A percentile compares a stretch with the other conserved stretches of the same genome.
Evolutionary conservation across 1,284 basidiomycete genomes (phyloP).

Genomic region (Apiotrichum sp.): DNA sequence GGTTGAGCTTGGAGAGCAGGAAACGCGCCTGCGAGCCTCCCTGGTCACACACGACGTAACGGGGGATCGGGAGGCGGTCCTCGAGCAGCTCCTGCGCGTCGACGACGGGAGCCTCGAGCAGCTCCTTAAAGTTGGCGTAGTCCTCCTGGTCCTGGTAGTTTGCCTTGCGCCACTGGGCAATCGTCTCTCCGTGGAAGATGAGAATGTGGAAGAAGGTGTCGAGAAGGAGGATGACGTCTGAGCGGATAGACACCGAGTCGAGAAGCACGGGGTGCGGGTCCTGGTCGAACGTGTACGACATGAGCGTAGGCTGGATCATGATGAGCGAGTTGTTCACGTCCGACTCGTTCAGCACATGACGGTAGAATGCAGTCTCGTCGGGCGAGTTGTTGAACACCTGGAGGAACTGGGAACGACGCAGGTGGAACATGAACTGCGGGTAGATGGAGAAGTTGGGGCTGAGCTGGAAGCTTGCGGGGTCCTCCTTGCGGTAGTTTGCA

Average conservation of each 20-base stretch:
- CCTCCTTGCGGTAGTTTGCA: slow-evolving; percentile 97
- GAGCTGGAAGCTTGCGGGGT: slow-evolving; percentile 87
- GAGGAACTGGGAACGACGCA: slow-evolving; percentile 93
- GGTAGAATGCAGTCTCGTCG: slow-evolving; percentile 98
- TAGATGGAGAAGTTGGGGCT: slow-evolving; percentile 98
- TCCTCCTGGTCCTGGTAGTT: slow-evolving; percentile 99
- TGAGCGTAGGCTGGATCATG: slow-evolving; percentile 99
- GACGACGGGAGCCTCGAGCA: slow-evolving; percentile 71
- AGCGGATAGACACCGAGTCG: slow-evolving; percentile 95
- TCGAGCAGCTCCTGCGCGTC: slow-evolving; percentile 81
- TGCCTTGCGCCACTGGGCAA: slow-evolving; percentile 98
- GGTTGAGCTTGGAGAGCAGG: slow-evolving; percentile 92
- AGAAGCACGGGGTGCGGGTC: slow-evolving; percentile 87
- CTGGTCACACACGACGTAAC: slow-evolving; percentile 97
- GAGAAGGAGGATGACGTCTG: slow-evolving; percentile 92
- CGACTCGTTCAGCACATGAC: slow-evolving; percentile 92
- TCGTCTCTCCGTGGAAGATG: slow-evolving; percentile 97
- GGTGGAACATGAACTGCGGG: slow-evolving; percentile 99
- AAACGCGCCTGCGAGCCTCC: slow-evolving; percentile 97
- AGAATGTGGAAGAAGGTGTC: slow-evolving; percentile 99
- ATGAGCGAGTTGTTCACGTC: slow-evolving; percentile 99
- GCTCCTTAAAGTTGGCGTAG: slow-evolving; percentile 96
- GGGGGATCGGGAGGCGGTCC: slow-evolving; percentile 93
- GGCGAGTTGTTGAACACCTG: slow-evolving; percentile 99
- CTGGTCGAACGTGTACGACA: slow-evolving; percentile 95